phyloP scores from a whole-genome alignment of 2,329 filamentous ascomycete genomes.

The Zymoseptoria tritici region DNA sequence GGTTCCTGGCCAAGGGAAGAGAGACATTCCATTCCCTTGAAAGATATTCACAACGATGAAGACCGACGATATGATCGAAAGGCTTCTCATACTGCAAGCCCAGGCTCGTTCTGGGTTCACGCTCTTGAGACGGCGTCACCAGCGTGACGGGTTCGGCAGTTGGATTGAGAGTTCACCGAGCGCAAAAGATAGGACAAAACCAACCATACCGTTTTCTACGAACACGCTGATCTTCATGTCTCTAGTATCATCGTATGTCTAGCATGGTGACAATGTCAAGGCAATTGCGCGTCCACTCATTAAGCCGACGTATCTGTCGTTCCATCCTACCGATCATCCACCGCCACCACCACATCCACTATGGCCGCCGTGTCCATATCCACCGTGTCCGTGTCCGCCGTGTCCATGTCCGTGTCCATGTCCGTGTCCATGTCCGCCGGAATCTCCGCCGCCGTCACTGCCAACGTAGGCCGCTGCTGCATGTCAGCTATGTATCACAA shows the following conservation, averaged over 20 bases:
- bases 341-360: neutral
- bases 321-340: neutral
- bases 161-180: too few species aligned
- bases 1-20: constrained; percentile 10
- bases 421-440: too few species aligned
- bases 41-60: neutral
- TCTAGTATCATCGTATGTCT: neutral
- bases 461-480: neutral
- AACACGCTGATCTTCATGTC: neutral
- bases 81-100: too few species aligned
- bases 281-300: neutral
- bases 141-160: too few species aligned
- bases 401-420: too few species aligned
- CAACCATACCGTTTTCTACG: too few species aligned
- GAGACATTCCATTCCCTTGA: constrained; percentile 10
- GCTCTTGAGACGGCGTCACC: too few species aligned
- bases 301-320: neutral
- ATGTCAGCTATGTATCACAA: neutral
- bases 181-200: too few species aligned
- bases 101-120: too few species aligned
- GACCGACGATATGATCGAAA: too few species aligned
- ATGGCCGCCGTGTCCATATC: neutral
- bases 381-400: neutral
- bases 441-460: too few species aligned
- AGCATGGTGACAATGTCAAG: neutral